Base-by-base conservation (phyloP, 2,329 filamentous ascomycete genomes). In the Diaporthe aspalathi region DNA sequence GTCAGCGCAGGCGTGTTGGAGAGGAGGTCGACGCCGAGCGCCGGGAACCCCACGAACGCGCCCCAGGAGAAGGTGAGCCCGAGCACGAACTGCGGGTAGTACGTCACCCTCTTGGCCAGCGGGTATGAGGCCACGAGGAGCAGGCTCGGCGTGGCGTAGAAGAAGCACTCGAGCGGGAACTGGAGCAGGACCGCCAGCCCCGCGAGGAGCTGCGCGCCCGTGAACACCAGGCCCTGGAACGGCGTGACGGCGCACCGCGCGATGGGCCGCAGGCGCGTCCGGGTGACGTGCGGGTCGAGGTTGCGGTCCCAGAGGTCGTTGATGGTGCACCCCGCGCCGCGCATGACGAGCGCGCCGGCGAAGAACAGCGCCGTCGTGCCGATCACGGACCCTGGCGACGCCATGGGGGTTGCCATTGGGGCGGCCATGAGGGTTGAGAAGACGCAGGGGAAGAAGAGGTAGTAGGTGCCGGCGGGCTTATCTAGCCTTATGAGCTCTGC, bases 261-360 rank as follows among this genome's bases (percentile, higher is more conserved):
- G 73, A 97, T 92, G 3, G 94, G 94, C 20, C 94, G 91, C 40
- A 94, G 84, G 17, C 91, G 89, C 7, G 93, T 97, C 60, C 94
- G 89, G 1, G 88, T 82, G 17, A 97, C 94, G 74, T 94, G 89
- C 8, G 92, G 91, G 80, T 97, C 94, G 20, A 97, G 90, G 76
- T 96, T 93, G 68, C 93, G 90, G 81, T 97, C 94, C 92, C 94
- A 95, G 65, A 97, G 89, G 79, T 97, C 94, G 79, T 97, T 97
- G 82, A 97, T 94, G 22, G 92, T 92, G 81, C 94, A 97, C 66
- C 94, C 94, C 24, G 94, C 93, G 62, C 94, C 93, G 73, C 94
- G 92, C 93, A 97, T 96, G 75, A 97, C 88, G 54, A 97, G 80
- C 4, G 93, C 92, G 65, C 94, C 94, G 2, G 89, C 85, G 76